A percentile compares a stretch with the other conserved stretches of the same genome.
Evolutionary conservation across 495 filamentous ascomycete genomes (phyloP).

Genomic region (Penicillium ochrochloron): DNA sequence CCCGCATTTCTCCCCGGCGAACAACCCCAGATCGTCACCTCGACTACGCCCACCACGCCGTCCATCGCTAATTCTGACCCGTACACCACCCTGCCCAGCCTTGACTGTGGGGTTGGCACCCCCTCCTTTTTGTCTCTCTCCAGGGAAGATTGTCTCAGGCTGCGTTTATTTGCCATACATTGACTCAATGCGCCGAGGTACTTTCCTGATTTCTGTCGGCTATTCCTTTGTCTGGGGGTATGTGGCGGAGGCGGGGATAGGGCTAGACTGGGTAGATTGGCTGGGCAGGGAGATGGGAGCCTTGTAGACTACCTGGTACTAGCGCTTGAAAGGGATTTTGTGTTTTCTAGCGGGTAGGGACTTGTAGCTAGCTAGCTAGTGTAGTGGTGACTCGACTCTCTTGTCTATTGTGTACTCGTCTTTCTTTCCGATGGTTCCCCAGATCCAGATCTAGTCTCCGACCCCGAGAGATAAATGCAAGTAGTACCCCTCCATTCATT

Average conservation of each 20-base stretch:
- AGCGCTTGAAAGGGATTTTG: background rate
- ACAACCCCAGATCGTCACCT: slow-evolving; percentile 4
- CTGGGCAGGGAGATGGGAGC: background rate
- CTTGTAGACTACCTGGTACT: no score
- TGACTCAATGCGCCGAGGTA: slow-evolving; percentile 9
- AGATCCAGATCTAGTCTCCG: background rate
- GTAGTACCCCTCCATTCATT: background rate
- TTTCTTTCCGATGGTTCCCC: background rate
- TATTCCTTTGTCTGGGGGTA: background rate
- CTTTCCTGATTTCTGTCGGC: slow-evolving; percentile 3
- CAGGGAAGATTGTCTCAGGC: background rate
- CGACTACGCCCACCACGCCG: background rate
- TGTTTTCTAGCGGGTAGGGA: background rate
- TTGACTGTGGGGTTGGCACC: background rate
- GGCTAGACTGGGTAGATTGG: background rate
- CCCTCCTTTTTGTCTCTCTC: background rate
- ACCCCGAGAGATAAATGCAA: background rate
- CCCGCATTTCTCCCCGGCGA: slow-evolving; percentile 10
- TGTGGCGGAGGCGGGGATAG: background rate
- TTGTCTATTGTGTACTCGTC: no score
- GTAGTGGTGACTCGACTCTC: no score
- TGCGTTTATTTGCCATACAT: background rate
- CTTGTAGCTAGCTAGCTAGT: no score
- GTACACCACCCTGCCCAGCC: background rate
- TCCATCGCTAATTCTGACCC: slow-evolving; percentile 4